Percentiles rank a stretch among this genome's conserved stretches.
Conservation (phyloP, 805 yeast species). For the Nakazawaea wyomingensis region DNA sequence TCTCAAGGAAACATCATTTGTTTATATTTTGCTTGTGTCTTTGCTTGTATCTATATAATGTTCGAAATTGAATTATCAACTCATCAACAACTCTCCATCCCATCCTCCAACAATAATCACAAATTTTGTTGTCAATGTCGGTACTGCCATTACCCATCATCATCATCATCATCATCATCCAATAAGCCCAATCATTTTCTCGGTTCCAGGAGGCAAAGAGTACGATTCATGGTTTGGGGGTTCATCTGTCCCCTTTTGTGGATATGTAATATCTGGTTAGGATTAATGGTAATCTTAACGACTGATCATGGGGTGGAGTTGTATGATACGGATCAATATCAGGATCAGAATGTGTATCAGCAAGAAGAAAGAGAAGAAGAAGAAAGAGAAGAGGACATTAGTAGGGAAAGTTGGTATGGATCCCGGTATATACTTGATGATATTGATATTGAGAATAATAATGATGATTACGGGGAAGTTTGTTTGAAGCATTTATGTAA, state of each 20-base stretch:
- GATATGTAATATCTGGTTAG: neutral
- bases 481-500: neutral
- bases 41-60: too few species aligned
- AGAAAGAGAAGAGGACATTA: too few species aligned
- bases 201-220: neutral
- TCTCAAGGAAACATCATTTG: too few species aligned
- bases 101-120: too few species aligned
- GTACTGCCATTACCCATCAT: neutral
- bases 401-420: too few species aligned
- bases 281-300: neutral
- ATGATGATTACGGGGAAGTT: neutral
- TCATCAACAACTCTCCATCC: too few species aligned
- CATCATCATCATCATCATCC: too few species aligned
- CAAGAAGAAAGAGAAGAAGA: too few species aligned
- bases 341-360: neutral
- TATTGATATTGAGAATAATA: too few species aligned
- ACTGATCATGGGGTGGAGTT: neutral
- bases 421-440: too few species aligned
- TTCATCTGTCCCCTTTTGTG: neutral
- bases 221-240: neutral
- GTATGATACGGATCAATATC: neutral
- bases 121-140: neutral
- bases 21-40: too few species aligned
- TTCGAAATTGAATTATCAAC: too few species aligned
- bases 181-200: neutral